Evolutionary conservation across 495 filamentous ascomycete species (phyloP), one percentile per base, ranked within the genome.

Genomic region (Aspergillus coremiiformis): DNA sequence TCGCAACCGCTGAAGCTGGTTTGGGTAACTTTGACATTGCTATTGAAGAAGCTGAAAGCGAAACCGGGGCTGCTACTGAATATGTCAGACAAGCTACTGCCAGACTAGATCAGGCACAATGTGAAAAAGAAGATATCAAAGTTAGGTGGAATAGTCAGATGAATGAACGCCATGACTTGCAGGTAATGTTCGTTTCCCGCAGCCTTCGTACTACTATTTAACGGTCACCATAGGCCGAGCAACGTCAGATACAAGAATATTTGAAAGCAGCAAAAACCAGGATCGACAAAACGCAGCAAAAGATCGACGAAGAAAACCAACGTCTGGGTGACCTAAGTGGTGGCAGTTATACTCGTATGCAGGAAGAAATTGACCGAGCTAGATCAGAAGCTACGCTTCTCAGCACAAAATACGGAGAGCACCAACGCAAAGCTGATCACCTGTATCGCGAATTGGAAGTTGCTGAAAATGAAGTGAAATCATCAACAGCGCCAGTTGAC

Each of bases 291-390:
- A 64, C 65, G 1, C 57, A 74, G 46, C 44, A 57, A 39, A 71
- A 75, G 17, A 73, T 80, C 32, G 54, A 52, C 29, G 62, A 67
- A 7, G 81, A 84, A 58, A 68, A 72, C 35, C 58, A 62, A 41
- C 73, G 79, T 9, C 66, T 84, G 29, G 72, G 71, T 39, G 74
- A 77, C 17, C 59, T 67, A 22, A 75, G 79, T 60, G 79, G 76
- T 14, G 81, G 81, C 11, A 72, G 73, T 49, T 77, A 77, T 58
- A 59, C 73, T 50, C 67, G 69, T 30, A 71, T 69, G 47, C 69
- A 76, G 53, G 72, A 73, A 33, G 72, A 80, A 47, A 57, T 76
- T 26, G 67, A 76, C 35, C 56, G 66, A 42, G 74, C 70, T 26
- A 63, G 59, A 52, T 46, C 49, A 26, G 62, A 61, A 44, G 67